Conservation (phyloP, 345 rosid species). For the Ailanthus altissimus region DNA sequence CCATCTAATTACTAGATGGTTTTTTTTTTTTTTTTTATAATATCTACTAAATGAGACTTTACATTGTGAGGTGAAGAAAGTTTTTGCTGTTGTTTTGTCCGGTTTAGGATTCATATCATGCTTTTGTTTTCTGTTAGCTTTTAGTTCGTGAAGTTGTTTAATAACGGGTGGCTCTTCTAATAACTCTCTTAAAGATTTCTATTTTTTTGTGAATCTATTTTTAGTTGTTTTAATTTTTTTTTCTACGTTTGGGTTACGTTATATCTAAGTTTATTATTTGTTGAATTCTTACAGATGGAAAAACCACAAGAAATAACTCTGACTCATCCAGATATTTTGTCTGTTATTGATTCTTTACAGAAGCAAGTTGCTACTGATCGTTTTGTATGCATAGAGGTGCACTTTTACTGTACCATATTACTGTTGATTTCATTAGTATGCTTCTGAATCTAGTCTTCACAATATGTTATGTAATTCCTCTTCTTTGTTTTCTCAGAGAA, state of each 20-base stretch:
- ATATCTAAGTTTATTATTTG: not conserved
- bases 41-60: not conserved
- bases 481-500: conserved; percentile 52
- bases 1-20: not conserved
- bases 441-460: conserved; percentile 15
- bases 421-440: conserved; percentile 12
- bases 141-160: conserved; percentile 4
- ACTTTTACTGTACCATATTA: not conserved
- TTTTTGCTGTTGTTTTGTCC: not conserved
- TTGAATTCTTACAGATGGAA: conserved; percentile 30
- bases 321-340: conserved; percentile 46
- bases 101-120: not conserved
- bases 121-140: not conserved
- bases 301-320: conserved; percentile 30
- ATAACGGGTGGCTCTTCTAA: not conserved
- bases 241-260: not conserved
- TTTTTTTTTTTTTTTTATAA: not conserved
- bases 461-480: not conserved
- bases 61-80: not conserved
- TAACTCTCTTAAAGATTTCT: not conserved
- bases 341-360: conserved; percentile 64
- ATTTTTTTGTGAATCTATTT: not conserved
- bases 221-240: not conserved
- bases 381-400: conserved; percentile 63
- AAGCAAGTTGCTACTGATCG: conserved; percentile 68